Conservation (phyloP, 352 stramenopile species). For the Phytopythium helicoides region DNA sequence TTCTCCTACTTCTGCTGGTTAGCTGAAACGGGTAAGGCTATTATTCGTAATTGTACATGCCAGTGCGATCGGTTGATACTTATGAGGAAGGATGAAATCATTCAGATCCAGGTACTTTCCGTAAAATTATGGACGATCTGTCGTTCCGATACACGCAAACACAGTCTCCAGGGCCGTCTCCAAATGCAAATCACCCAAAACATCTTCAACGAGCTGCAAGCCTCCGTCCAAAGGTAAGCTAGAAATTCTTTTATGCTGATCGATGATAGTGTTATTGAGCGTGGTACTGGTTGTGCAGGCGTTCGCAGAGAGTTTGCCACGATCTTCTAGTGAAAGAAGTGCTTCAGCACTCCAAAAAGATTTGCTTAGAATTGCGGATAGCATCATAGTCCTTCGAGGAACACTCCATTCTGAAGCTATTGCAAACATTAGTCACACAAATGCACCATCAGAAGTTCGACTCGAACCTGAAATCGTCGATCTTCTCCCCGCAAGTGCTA, state of each 20-base stretch:
- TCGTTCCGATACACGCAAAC: conserved; percentile 55
- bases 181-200: conserved; percentile 8
- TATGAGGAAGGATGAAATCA: too few relatives aligned
- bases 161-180: neutral
- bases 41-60: too few relatives aligned
- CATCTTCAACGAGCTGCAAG: neutral
- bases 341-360: neutral
- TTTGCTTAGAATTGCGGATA: conserved; percentile 36
- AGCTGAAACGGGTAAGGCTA: conserved; percentile 53
- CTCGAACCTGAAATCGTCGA: conserved; percentile 56
- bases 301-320: neutral
- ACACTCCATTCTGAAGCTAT: conserved; percentile 34
- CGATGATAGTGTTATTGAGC: too few relatives aligned
- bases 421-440: conserved; percentile 31
- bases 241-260: neutral
- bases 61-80: neutral
- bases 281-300: neutral
- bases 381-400: conserved; percentile 52
- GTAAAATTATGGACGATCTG: conserved; percentile 50
- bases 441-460: conserved; percentile 36
- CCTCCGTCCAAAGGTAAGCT: conserved; percentile 7
- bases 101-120: conserved; percentile 58
- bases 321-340: neutral
- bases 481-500: conserved; percentile 34
- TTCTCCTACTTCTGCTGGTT: conserved; percentile 72